These are phyloP conservation scores for Amylocarpus encephaloides DNA, from an alignment of 2,329 filamentous ascomycete species.

Conservation along the genomic window DNA sequence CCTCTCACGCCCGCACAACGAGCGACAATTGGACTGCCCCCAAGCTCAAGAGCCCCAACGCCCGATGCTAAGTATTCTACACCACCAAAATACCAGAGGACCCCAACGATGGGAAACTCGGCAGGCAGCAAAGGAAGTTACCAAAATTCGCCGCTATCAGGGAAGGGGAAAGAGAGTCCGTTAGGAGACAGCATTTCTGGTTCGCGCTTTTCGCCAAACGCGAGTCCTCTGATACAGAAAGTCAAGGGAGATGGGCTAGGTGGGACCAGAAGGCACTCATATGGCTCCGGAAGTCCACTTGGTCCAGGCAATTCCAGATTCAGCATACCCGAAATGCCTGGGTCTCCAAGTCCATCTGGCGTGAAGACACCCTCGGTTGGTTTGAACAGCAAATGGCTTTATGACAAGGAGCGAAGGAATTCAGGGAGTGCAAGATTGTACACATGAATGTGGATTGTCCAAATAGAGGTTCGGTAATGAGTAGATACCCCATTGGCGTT, in stretches of 20 bases:
- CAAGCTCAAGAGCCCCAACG: conserved; percentile 55
- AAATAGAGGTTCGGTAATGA: conserved; percentile 9
- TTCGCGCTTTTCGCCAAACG: conserved; percentile 43
- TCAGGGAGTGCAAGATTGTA: conserved; percentile 27
- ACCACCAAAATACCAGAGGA: conserved; percentile 79
- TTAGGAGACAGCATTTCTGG: conserved; percentile 34
- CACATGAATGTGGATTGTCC: conserved; percentile 16
- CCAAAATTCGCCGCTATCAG: conserved; percentile 52
- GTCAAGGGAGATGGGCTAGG: conserved; percentile 43
- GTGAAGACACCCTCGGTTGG: conserved; percentile 67
- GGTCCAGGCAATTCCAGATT: conserved; percentile 40
- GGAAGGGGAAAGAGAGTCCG: conserved; percentile 39
- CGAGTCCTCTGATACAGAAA: conserved; percentile 62
- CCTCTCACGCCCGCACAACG: conserved; percentile 86
- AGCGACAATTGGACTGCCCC: conserved; percentile 72
- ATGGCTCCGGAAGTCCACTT: conserved; percentile 51
- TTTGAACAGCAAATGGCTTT: conserved; percentile 91
- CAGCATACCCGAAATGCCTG: conserved; percentile 45
- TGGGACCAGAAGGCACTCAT: conserved; percentile 53
- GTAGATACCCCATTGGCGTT: conserved; percentile 23
- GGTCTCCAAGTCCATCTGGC: conserved; percentile 61
- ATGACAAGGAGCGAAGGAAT: conserved; percentile 63
- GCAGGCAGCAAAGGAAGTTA: conserved; percentile 46
- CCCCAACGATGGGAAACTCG: conserved; percentile 54
- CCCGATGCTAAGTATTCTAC: conserved; percentile 72